These are phyloP conservation scores for Penicillium sp. DNA, from an alignment of 2,329 filamentous ascomycete species.

Conservation along the genomic window DNA sequence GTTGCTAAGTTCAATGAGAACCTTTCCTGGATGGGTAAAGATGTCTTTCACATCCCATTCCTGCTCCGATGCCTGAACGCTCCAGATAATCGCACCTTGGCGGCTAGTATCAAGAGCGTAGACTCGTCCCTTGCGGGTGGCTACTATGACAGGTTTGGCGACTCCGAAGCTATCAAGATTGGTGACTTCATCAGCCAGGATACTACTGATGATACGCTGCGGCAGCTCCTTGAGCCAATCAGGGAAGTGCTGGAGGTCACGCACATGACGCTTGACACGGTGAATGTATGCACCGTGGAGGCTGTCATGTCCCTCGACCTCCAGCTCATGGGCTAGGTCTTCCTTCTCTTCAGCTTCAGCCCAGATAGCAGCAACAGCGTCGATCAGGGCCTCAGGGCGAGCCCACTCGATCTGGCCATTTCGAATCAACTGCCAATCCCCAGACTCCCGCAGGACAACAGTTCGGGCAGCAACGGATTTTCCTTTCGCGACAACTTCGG, in stretches of 20 bases:
- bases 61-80: conserved; percentile 65
- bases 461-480: conserved; percentile 77
- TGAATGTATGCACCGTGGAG: conserved; percentile 82
- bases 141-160: conserved; percentile 80
- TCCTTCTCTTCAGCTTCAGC: conserved; percentile 75
- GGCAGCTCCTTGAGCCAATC: conserved; percentile 73
- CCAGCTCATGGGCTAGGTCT: conserved; percentile 76
- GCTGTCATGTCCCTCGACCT: conserved; percentile 84
- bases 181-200: conserved; percentile 60
- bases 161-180: conserved; percentile 74
- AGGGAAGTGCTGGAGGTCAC: conserved; percentile 75
- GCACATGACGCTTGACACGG: conserved; percentile 78
- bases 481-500: conserved; percentile 78
- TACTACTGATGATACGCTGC: conserved; percentile 66
- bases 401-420: conserved; percentile 83
- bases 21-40: conserved; percentile 62
- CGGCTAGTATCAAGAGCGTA: conserved; percentile 79
- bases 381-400: conserved; percentile 80
- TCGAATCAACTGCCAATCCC: conserved; percentile 81
- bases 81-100: conserved; percentile 77
- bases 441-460: conserved; percentile 66
- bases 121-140: conserved; percentile 76
- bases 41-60: conserved; percentile 73
- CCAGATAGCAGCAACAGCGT: conserved; percentile 78
- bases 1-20: conserved; percentile 63